Percentiles rank a stretch among this genome's conserved stretches.
phyloP scores from a whole-genome alignment of 352 stramenopile species.

The Peronospora farinosa region DNA sequence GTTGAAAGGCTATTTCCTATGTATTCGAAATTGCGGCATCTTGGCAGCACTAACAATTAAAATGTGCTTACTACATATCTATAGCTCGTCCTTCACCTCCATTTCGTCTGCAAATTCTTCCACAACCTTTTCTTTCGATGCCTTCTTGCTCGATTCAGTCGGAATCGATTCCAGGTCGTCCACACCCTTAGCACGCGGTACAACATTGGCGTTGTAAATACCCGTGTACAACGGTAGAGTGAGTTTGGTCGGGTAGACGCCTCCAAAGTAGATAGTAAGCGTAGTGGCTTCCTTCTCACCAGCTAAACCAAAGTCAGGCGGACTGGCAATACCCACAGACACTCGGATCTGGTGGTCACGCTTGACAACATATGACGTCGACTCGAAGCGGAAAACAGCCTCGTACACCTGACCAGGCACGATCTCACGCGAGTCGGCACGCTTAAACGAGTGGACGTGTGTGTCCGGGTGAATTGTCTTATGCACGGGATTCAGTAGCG shows the following conservation, averaged over 20 bases:
- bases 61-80: slow-evolving; percentile 7
- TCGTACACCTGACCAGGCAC: slow-evolving; percentile 64
- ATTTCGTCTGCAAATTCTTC: slow-evolving; percentile 56
- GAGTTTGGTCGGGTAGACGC: slow-evolving; percentile 60
- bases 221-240: slow-evolving; percentile 57
- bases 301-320: slow-evolving; percentile 50
- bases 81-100: slow-evolving; percentile 48
- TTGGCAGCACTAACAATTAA: neutral
- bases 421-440: slow-evolving; percentile 51
- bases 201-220: slow-evolving; percentile 57
- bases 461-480: slow-evolving; percentile 48
- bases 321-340: slow-evolving; percentile 50
- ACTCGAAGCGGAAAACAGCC: slow-evolving; percentile 68
- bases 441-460: slow-evolving; percentile 65
- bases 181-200: slow-evolving; percentile 31
- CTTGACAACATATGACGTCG: slow-evolving; percentile 73
- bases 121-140: slow-evolving; percentile 26
- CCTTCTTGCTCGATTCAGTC: slow-evolving; percentile 16
- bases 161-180: slow-evolving; percentile 27
- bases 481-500: slow-evolving; percentile 66
- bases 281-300: slow-evolving; percentile 49
- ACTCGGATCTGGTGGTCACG: slow-evolving; percentile 71
- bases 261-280: slow-evolving; percentile 70
- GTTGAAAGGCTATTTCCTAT: neutral
- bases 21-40: neutral